Evolutionary conservation across 441 rosid genomes (phyloP).

Genomic region (Bocquillonia castaneifolia): DNA sequence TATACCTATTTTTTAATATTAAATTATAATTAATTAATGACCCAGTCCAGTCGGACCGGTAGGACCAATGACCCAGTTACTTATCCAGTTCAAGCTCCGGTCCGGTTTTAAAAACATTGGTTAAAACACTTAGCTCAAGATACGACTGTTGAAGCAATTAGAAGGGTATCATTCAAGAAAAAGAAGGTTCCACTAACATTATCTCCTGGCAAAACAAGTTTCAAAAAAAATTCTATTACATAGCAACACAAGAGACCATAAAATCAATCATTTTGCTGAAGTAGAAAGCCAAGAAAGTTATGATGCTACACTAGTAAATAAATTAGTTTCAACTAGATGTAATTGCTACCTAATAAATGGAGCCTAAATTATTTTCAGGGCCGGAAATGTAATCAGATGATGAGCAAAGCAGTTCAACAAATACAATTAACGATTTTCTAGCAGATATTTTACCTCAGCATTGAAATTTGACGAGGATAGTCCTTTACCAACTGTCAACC

Average conservation of each 20-base stretch:
- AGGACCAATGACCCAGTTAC: too few species aligned
- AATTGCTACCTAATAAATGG: neutral
- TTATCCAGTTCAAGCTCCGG: too few species aligned
- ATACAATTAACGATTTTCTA: neutral
- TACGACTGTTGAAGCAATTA: neutral
- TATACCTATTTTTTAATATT: too few species aligned
- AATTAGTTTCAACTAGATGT: neutral
- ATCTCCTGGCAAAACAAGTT: neutral
- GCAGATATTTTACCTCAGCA: constrained; percentile 49
- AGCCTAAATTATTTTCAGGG: constrained; percentile 8
- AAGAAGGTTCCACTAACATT: neutral
- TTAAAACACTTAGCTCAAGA: neutral
- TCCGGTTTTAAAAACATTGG: too few species aligned
- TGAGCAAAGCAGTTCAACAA: neutral
- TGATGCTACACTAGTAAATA: neutral
- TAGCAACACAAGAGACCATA: too few species aligned
- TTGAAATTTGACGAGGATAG: constrained; percentile 88
- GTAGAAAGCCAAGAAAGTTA: neutral
- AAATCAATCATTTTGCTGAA: neutral
- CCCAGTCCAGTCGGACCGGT: too few species aligned
- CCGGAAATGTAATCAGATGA: neutral
- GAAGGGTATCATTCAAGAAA: too few species aligned
- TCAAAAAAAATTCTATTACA: too few species aligned
- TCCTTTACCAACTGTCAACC: constrained; percentile 91
- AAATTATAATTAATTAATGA: too few species aligned